These are phyloP conservation scores for Coccomyxa sp. DNA, from an alignment of 139 green algal genomes.

Conservation along the genomic window DNA sequence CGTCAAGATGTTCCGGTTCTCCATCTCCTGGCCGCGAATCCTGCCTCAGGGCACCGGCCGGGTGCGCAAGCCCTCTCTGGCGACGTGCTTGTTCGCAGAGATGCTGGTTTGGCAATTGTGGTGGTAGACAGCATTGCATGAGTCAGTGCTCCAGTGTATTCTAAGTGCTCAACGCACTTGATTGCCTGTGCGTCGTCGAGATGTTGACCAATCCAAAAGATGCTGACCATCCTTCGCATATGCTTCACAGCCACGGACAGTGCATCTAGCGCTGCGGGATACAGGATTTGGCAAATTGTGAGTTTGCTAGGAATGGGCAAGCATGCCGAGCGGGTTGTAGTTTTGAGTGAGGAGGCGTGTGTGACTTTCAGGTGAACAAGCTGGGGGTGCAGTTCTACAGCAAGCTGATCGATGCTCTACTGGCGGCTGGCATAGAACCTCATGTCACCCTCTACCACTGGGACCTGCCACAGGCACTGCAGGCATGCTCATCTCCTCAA, in stretches of 20 bases:
- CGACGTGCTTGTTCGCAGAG: neutral
- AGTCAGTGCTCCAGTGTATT: neutral
- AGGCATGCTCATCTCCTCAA: conserved; percentile 1
- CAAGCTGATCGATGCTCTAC: conserved; percentile 35
- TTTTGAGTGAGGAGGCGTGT: neutral
- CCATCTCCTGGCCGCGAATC: conserved; percentile 43
- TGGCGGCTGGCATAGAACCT: conserved; percentile 45
- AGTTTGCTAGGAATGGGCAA: neutral
- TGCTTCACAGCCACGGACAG: no score
- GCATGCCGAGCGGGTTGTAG: neutral
- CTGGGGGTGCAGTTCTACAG: conserved; percentile 45
- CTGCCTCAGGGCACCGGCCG: conserved; percentile 26
- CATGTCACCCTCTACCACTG: conserved; percentile 50
- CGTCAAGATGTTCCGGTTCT: conserved; percentile 39
- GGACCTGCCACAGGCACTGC: conserved; percentile 39
- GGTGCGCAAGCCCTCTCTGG: neutral
- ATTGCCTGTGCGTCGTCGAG: neutral
- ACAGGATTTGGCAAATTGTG: neutral
- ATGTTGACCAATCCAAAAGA: no score
- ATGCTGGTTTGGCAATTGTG: neutral
- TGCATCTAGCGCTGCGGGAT: neutral
- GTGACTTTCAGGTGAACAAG: neutral
- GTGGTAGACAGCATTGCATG: neutral
- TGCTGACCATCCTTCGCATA: no score
- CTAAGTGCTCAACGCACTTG: neutral